Conservation (phyloP, 306 rosid genomes). For the Neltuma alba region DNA sequence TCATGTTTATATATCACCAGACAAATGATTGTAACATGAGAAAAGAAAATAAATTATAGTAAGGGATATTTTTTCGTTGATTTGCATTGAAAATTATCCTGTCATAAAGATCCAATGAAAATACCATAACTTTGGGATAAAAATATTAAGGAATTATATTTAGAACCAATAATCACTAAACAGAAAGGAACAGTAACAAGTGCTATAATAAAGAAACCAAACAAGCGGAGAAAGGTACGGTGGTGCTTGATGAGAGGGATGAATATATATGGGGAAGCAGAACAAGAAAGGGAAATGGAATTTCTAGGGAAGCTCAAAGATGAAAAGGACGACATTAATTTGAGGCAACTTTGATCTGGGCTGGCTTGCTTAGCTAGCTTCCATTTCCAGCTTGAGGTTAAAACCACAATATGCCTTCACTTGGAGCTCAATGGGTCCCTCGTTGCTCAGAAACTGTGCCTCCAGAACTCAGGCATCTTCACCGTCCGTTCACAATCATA, state of each 20-base stretch:
- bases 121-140: too few species aligned
- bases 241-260: too few species aligned
- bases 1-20: neutral
- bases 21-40: neutral
- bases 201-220: neutral
- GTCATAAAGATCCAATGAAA: too few species aligned
- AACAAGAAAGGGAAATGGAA: too few species aligned
- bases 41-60: neutral
- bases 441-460: neutral
- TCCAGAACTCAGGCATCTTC: constrained; percentile 10
- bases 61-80: too few species aligned
- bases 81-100: too few species aligned
- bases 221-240: too few species aligned
- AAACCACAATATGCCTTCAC: constrained; percentile 7
- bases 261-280: too few species aligned
- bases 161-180: too few species aligned
- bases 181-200: too few species aligned
- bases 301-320: constrained; percentile 39
- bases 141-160: too few species aligned
- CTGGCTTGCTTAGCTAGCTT: neutral
- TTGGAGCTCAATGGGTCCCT: neutral
- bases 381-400: constrained; percentile 40
- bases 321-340: constrained; percentile 23
- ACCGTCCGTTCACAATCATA: constrained; percentile 33
- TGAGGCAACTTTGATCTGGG: constrained; percentile 20